These are phyloP conservation scores for Eucalyptus viminalis DNA, from an alignment of 345 rosid species.

Conservation along the genomic window DNA sequence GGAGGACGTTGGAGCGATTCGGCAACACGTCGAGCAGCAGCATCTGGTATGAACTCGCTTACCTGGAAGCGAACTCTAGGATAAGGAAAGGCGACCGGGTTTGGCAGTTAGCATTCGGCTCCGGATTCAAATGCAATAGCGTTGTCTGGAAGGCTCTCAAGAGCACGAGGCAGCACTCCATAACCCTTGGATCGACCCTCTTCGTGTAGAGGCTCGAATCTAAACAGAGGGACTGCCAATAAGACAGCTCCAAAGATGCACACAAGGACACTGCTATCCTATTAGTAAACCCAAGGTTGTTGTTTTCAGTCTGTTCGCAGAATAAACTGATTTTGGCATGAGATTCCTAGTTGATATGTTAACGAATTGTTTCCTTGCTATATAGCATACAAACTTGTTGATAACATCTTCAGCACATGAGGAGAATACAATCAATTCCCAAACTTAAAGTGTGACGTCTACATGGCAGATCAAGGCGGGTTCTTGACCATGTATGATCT, in stretches of 20 bases:
- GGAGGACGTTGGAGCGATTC: slow-evolving; percentile 45
- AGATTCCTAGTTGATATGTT: not conserved
- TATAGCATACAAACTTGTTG: not conserved
- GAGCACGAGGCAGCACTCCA: slow-evolving; percentile 12
- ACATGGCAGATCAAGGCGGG: not conserved
- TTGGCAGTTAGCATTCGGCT: slow-evolving; percentile 60
- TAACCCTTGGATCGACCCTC: slow-evolving; percentile 37
- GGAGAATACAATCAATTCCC: not conserved
- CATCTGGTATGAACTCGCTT: slow-evolving; percentile 64
- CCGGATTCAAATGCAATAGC: slow-evolving; percentile 67
- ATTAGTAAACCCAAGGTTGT: not conserved
- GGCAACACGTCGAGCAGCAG: slow-evolving; percentile 77
- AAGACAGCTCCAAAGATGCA: not conserved
- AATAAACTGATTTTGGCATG: not conserved
- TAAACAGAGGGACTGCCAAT: not conserved
- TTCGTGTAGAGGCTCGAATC: not conserved
- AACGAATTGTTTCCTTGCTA: not conserved
- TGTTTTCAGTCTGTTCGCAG: not conserved
- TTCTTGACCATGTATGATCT: not conserved
- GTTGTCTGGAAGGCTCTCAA: slow-evolving; percentile 54
- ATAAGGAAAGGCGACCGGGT: slow-evolving; percentile 39
- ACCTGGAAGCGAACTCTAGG: slow-evolving; percentile 37
- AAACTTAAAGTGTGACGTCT: not conserved
- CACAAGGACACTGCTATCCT: not conserved
- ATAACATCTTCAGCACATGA: not conserved